Percentiles rank a stretch among this genome's conserved stretches.
Conservation (phyloP, 2,329 filamentous ascomycete species). For the Cladosporium velox region DNA sequence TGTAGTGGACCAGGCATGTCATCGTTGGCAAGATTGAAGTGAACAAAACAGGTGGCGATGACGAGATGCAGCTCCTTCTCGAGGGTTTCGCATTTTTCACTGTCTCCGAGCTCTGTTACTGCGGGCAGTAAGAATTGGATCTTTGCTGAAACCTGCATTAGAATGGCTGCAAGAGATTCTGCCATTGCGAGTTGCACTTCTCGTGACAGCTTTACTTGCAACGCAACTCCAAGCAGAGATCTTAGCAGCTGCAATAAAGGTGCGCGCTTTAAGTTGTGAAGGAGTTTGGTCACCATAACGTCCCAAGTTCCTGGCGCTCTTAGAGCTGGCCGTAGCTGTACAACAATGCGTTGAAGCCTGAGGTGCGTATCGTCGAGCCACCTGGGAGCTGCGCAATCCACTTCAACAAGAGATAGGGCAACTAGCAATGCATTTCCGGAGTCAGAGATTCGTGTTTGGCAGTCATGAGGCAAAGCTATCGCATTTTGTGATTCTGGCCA, state of each 20-base stretch:
- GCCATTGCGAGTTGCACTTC: slow-evolving; percentile 2
- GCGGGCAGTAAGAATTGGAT: slow-evolving; percentile 26
- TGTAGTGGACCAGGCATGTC: background rate
- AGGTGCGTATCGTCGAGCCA: slow-evolving; percentile 30
- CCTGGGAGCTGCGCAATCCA: slow-evolving; percentile 23
- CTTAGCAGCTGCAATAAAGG: slow-evolving; percentile 8
- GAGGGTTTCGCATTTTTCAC: slow-evolving; percentile 23
- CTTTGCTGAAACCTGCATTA: slow-evolving; percentile 22
- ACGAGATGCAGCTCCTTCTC: slow-evolving; percentile 20
- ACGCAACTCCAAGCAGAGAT: background rate
- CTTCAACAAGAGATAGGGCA: slow-evolving; percentile 30
- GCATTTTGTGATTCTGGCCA: slow-evolving; percentile 43
- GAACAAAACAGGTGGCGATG: background rate
- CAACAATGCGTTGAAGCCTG: slow-evolving; percentile 26
- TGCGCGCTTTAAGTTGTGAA: slow-evolving; percentile 18
- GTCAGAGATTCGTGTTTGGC: slow-evolving; percentile 34
- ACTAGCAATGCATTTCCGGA: slow-evolving; percentile 28
- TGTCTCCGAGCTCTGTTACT: slow-evolving; percentile 20
- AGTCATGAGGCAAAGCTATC: slow-evolving; percentile 45
- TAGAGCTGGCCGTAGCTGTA: slow-evolving; percentile 22
- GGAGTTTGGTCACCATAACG: slow-evolving; percentile 22
- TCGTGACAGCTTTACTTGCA: background rate
- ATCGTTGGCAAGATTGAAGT: background rate
- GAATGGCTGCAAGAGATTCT: background rate
- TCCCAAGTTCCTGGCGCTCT: slow-evolving; percentile 29